Conservation (phyloP, 495 filamentous ascomycete species). For the Hypoxylon fragiforme region DNA sequence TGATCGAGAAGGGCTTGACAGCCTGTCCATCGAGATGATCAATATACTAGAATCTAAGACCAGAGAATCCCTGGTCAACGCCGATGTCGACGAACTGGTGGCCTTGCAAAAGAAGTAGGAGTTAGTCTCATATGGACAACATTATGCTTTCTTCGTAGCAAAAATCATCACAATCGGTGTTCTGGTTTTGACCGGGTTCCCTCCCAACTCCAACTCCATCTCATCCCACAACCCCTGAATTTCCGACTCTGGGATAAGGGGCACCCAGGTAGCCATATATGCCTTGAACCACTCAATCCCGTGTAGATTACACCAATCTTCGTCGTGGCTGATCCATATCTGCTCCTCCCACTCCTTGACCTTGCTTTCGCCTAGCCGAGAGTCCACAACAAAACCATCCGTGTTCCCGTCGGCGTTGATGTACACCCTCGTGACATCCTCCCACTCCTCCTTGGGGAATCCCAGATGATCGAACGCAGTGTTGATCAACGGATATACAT, state of each 20-base stretch:
- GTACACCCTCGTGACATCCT: conserved; percentile 23
- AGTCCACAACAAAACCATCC: conserved; percentile 15
- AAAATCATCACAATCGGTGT: conserved; percentile 19
- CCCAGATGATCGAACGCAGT: conserved; percentile 11
- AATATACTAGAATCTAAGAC: neutral
- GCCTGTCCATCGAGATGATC: neutral
- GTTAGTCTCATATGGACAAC: too few species aligned
- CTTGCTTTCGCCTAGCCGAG: conserved; percentile 2
- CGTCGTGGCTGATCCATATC: conserved; percentile 19
- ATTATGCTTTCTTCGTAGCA: conserved; percentile 12
- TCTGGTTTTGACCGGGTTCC: conserved; percentile 8
- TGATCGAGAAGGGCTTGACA: neutral
- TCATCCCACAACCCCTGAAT: conserved; percentile 26
- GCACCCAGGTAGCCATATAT: conserved; percentile 30
- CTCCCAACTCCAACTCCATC: conserved; percentile 18
- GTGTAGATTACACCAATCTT: conserved; percentile 25
- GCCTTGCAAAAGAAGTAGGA: neutral
- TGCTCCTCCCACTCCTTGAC: conserved; percentile 21
- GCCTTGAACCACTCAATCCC: conserved; percentile 29
- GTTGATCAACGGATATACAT: neutral
- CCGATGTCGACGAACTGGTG: neutral
- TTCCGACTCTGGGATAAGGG: conserved; percentile 17
- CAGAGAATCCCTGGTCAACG: neutral
- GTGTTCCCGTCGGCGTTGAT: conserved; percentile 23
- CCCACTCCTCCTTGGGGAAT: conserved; percentile 29